These are phyloP conservation scores for Agastache rugosa DNA, from an alignment of 257 asterid species.

Conservation along the genomic window DNA sequence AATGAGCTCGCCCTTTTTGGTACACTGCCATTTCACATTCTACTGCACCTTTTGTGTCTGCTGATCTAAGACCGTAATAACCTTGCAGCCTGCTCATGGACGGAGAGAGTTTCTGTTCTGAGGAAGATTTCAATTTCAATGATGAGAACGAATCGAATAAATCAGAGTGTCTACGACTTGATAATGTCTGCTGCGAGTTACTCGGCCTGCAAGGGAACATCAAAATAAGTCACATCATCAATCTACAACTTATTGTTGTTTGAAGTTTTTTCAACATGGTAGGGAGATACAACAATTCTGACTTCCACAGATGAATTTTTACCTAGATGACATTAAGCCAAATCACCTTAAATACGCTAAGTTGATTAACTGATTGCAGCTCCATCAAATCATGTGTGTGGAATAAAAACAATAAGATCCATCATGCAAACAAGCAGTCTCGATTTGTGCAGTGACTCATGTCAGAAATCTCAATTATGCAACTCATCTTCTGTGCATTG, in stretches of 20 bases:
- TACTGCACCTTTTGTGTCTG: slow-evolving; percentile 45
- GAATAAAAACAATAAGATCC: background rate
- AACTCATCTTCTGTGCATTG: slow-evolving; percentile 20
- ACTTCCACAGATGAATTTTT: slow-evolving; percentile 7
- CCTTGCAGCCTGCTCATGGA: slow-evolving; percentile 70
- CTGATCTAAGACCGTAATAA: slow-evolving; percentile 55
- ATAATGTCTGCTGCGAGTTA: slow-evolving; percentile 53
- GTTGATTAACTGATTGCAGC: slow-evolving; percentile 5
- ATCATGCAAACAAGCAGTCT: background rate
- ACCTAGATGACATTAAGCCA: slow-evolving; percentile 21
- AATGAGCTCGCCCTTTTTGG: slow-evolving; percentile 54
- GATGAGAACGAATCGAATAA: slow-evolving; percentile 78
- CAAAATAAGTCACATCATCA: slow-evolving; percentile 30
- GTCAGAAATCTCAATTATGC: background rate
- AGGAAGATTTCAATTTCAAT: slow-evolving; percentile 60
- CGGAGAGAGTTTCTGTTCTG: slow-evolving; percentile 61
- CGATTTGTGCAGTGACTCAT: background rate
- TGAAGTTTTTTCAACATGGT: background rate
- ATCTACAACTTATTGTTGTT: background rate
- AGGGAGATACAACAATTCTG: slow-evolving; percentile 12
- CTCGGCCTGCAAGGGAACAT: slow-evolving; percentile 59
- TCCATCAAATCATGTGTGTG: background rate
- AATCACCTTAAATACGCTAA: background rate
- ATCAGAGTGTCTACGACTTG: slow-evolving; percentile 67
- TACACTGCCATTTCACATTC: slow-evolving; percentile 74